A percentile compares a stretch with the other conserved stretches of the same genome.
Conservation (phyloP, 495 filamentous ascomycete species). For the Neurospora cerealis region DNA sequence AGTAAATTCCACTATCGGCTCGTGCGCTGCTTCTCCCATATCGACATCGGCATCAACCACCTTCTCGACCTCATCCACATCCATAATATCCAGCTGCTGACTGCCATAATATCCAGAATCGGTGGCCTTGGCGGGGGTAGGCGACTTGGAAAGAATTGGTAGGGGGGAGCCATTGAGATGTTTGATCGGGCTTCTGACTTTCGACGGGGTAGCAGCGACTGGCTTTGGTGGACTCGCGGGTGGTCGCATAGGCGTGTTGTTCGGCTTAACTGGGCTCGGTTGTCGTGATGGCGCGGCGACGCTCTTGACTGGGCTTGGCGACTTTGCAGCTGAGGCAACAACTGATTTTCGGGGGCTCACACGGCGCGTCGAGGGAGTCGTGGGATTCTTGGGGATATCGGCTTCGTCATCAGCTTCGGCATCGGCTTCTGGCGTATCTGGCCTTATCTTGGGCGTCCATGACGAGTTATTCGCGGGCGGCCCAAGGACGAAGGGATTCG, state of each 20-base stretch:
- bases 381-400: not conserved
- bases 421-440: not conserved
- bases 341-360: not conserved
- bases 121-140: slow-evolving; percentile 3
- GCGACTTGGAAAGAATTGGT: slow-evolving; percentile 14
- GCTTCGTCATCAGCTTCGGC: not conserved
- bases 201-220: slow-evolving; percentile 5
- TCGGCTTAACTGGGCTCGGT: not conserved
- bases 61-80: slow-evolving; percentile 18
- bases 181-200: slow-evolving; percentile 8
- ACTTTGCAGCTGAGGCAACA: slow-evolving; percentile 10
- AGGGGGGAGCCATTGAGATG: slow-evolving; percentile 1
- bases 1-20: not conserved
- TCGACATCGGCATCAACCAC: slow-evolving; percentile 9
- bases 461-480: slow-evolving; percentile 14
- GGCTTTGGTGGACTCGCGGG: slow-evolving; percentile 17
- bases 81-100: slow-evolving; percentile 34
- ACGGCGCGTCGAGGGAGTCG: not conserved
- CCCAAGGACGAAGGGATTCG: slow-evolving; percentile 35
- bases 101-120: slow-evolving; percentile 83
- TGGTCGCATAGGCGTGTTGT: slow-evolving; percentile 11
- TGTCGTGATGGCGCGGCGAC: not conserved
- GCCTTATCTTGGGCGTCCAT: slow-evolving; percentile 25
- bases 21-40: slow-evolving; percentile 3
- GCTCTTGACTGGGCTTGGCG: slow-evolving; percentile 20